Evolutionary conservation across 805 yeast species (phyloP).

Genomic region (Saccharomycopsis synnaedendra): DNA sequence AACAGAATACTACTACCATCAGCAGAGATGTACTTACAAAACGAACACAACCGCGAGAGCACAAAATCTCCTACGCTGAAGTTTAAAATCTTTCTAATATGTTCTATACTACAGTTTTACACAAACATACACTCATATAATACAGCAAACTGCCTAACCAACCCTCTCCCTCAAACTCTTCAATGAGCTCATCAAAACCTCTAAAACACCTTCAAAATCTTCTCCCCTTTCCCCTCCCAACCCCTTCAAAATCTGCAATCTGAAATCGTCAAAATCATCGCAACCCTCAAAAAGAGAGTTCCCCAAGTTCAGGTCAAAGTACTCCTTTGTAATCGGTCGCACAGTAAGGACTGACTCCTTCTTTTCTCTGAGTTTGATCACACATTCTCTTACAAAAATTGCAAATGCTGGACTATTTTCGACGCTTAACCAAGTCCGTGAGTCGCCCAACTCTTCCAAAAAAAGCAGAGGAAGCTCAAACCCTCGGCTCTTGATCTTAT

Average conservation of each 20-base stretch:
- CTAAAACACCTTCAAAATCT: not conserved
- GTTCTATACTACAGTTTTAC: no score
- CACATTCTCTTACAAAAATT: not conserved
- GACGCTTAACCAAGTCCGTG: no score
- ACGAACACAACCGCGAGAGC: no score
- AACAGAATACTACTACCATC: no score
- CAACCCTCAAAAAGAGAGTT: not conserved
- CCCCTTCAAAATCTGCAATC: not conserved
- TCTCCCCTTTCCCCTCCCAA: not conserved
- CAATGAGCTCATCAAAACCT: not conserved
- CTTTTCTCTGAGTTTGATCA: not conserved
- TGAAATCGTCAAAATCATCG: not conserved
- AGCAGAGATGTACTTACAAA: no score
- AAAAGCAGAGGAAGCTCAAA: not conserved
- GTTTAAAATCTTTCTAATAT: no score
- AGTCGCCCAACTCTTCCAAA: no score
- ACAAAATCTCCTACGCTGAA: no score
- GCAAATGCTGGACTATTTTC: no score
- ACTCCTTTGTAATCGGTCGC: not conserved
- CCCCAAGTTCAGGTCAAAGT: not conserved
- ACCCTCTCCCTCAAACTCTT: not conserved
- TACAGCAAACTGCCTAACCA: not conserved
- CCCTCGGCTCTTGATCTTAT: not conserved
- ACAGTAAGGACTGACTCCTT: not conserved
- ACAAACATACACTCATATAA: not conserved